A percentile compares a stretch with the other conserved stretches of the same genome.
Conservation (phyloP, 176 grass and related monocot species). For the Thalia dealbata region DNA sequence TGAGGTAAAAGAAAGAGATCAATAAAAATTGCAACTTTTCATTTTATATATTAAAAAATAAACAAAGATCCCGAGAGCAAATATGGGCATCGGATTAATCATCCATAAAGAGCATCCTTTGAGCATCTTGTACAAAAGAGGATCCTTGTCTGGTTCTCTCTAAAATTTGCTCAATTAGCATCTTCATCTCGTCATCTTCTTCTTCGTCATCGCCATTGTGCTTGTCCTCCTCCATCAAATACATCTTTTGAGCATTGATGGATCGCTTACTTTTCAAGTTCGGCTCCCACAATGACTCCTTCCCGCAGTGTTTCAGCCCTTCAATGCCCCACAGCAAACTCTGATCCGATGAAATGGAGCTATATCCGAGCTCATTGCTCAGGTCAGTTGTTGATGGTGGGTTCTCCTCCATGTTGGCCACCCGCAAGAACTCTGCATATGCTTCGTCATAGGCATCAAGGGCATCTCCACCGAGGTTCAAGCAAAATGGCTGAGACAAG, state of each 20-base stretch:
- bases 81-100: constrained; percentile 19
- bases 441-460: constrained; percentile 78
- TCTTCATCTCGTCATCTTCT: constrained; percentile 23
- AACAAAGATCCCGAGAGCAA: background rate
- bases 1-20: background rate
- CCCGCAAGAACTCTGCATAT: constrained; percentile 64
- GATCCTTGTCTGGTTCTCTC: constrained; percentile 86
- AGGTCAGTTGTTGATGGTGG: constrained; percentile 29
- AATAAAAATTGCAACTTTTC: background rate
- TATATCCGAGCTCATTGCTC: constrained; percentile 22
- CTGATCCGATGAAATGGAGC: constrained; percentile 31
- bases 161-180: constrained; percentile 79
- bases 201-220: constrained; percentile 22
- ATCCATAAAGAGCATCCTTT: constrained; percentile 69
- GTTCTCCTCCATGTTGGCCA: constrained; percentile 22
- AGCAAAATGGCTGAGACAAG: constrained; percentile 40
- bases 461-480: constrained; percentile 75
- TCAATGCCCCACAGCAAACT: constrained; percentile 49
- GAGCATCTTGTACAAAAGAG: constrained; percentile 65
- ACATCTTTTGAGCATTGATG: constrained; percentile 7
- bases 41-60: background rate
- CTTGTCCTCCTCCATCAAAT: constrained; percentile 13
- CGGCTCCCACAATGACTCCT: constrained; percentile 15
- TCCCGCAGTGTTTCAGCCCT: constrained; percentile 12
- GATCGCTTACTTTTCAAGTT: constrained; percentile 11